Evolutionary conservation across 1,284 basidiomycete genomes (phyloP), one percentile per base, ranked within the genome.

Genomic region (Athelia sp.): DNA sequence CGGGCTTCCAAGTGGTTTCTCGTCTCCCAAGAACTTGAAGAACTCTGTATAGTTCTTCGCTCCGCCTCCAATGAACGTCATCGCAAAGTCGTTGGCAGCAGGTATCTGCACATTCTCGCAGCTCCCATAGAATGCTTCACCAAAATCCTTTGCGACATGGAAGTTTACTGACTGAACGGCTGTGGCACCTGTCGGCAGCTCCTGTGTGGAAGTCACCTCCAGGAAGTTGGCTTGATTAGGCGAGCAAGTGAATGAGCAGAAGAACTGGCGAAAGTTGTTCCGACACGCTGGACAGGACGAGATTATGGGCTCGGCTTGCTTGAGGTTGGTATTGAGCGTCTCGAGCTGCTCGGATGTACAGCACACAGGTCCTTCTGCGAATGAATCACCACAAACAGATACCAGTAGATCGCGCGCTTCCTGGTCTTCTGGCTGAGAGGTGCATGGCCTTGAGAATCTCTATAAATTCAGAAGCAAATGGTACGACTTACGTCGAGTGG

Each of bases 201-300:
- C 69, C 67, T 97, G 93, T 0, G 90, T 95, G 9, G 82, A 75
- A 1, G 87, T 88, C 53, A 98, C 73, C 50, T 91, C 84, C 51
- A 98, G 66, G 64, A 98, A 99, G 11, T 75, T 75, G 19, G 79
- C 84, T 66, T 99, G 96, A 55, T 90, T 67, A 1, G 93, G 91
- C 8, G 93, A 95, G 68, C 96, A 99, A 4, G 96, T 98, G 68
- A 99, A 97, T 51, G 83, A 75, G 74, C 96, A 99, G 73, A 93
- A 98, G 75, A 98, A 96, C 6, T 82, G 77, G 48, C 91, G 86
- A 65, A 99, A 99, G 71, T 98, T 98, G 73, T 96, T 97, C 58
- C 91, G 81, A 68, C 96, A 99, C 13, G 96, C 95, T 4, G 96
- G 96, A 62, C 95, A 98, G 6, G 93, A 82, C n/a, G 90, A 85